These are phyloP conservation scores for Plasmodium vinckei DNA, from an alignment of 169 alveolate species.

Conservation along the genomic window DNA sequence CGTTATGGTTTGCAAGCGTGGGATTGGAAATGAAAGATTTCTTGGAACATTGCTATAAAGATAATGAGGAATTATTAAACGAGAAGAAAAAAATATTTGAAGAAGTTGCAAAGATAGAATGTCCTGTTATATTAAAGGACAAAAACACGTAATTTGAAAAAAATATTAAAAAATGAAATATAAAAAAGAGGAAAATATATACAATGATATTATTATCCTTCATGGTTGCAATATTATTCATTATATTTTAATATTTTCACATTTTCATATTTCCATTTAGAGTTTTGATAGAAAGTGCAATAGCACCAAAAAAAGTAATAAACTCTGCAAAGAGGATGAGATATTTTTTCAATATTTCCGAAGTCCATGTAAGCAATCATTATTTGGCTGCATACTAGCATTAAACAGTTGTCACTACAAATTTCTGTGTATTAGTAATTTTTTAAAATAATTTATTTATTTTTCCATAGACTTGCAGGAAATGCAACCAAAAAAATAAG, in stretches of 20 bases:
- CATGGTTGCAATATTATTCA: neutral
- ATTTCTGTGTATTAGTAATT: neutral
- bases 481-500: constrained; percentile 39
- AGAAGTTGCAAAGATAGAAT: constrained; percentile 40
- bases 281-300: constrained; percentile 25
- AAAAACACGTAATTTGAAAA: constrained; percentile 17
- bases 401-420: neutral
- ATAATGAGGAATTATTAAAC: constrained; percentile 10
- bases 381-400: neutral
- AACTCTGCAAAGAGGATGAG: constrained; percentile 71
- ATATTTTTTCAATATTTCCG: constrained; percentile 66
- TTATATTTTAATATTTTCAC: neutral
- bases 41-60: constrained; percentile 30
- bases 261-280: constrained; percentile 15
- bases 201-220: neutral
- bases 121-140: constrained; percentile 59
- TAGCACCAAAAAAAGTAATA: constrained; percentile 62
- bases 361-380: constrained; percentile 37
- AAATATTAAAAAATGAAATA: neutral
- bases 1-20: constrained; percentile 69
- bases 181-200: neutral
- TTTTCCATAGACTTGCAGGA: constrained; percentile 44
- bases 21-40: constrained; percentile 58
- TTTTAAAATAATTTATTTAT: neutral
- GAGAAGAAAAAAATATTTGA: constrained; percentile 31